Base-by-base conservation (phyloP, 2,329 filamentous ascomycete genomes). In the Fusarium sp. region DNA sequence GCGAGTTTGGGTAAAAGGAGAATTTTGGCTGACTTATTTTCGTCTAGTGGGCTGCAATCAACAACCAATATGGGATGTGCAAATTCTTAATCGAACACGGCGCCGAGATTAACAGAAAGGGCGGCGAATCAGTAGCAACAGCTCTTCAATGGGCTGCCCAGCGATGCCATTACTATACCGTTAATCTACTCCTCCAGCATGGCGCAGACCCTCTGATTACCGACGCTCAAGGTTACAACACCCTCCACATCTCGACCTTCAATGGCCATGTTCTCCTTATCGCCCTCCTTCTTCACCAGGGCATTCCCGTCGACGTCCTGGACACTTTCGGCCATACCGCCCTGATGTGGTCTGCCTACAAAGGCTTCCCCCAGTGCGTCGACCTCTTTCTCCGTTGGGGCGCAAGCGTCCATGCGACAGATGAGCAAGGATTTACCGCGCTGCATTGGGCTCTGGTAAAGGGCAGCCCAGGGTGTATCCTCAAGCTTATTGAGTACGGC, bases 261-360 rank as follows among this genome's bases (percentile, higher is more conserved):
- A 96, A 98, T 77, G 96, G 96, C 70, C 98, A 97, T 77, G 91
- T 96, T 20, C 91, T 96, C 69, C 87, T 98, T 59, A 86, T 99
- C 26, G 89, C 94, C 48, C 86, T 99, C 2, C 87, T 99, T 9
- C 86, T 99, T 23, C 96, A 99, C 80, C 94, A 97, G 76, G 94
- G 96, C 75, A 96, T 99, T 62, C 93, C 94, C 17, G 93, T 99
- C 64, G 96, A 99, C 76, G 91, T 96, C 7, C 85, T 91, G 52
- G 96, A 99, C 79, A 88, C 88, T 49, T 95, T 94, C 76, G 93
- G 94, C 7, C 96, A 99, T 79, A 98, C 96, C 1, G 91, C 91
- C 62, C 85, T 99, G 63, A 99, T 99, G 96, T 99, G 96, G 96
- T 93, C 96, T 19, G 95, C 95, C 17, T 99, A 99, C 83, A 99